Percentiles rank a stretch among this genome's conserved stretches.
These are phyloP conservation scores for Alternaria brassicae DNA, from an alignment of 2,329 filamentous ascomycete species.

Conservation along the genomic window DNA sequence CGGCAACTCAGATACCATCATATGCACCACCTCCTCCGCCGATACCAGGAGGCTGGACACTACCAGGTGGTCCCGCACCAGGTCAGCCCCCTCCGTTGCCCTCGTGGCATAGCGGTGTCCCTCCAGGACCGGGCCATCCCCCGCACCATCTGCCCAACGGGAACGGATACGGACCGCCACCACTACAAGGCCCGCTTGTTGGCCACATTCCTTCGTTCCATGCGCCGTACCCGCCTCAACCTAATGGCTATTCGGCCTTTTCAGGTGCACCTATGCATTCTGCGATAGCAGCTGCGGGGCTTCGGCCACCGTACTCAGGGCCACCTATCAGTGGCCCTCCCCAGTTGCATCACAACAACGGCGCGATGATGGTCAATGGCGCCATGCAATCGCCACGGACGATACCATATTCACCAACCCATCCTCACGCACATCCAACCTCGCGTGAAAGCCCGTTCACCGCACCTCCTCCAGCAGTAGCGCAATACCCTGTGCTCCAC, in stretches of 20 bases:
- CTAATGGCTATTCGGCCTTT: conserved; percentile 47
- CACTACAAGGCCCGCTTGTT: conserved; percentile 33
- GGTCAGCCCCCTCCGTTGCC: conserved; percentile 41
- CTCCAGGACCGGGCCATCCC: conserved; percentile 31
- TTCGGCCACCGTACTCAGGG: conserved; percentile 40
- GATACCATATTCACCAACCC: conserved; percentile 47
- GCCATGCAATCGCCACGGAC: conserved; percentile 46
- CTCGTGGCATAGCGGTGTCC: conserved; percentile 40
- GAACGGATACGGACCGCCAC: conserved; percentile 33
- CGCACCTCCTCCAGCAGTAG: conserved; percentile 34
- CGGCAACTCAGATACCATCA: conserved; percentile 42
- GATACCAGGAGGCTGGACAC: conserved; percentile 30
- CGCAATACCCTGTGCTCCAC: conserved; percentile 38
- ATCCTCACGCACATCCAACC: conserved; percentile 42
- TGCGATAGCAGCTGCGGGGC: conserved; percentile 37
- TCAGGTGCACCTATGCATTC: conserved; percentile 39
- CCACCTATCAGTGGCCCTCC: conserved; percentile 39
- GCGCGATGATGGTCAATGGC: conserved; percentile 46
- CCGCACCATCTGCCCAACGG: conserved; percentile 44
- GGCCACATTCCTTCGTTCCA: conserved; percentile 43
- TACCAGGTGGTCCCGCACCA: conserved; percentile 28
- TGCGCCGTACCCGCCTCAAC: conserved; percentile 39
- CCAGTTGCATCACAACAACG: conserved; percentile 44
- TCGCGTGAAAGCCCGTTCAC: conserved; percentile 48
- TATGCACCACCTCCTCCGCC: conserved; percentile 29